phyloP scores from a whole-genome alignment of 352 stramenopile genomes.

The Phytopythium vexans region DNA sequence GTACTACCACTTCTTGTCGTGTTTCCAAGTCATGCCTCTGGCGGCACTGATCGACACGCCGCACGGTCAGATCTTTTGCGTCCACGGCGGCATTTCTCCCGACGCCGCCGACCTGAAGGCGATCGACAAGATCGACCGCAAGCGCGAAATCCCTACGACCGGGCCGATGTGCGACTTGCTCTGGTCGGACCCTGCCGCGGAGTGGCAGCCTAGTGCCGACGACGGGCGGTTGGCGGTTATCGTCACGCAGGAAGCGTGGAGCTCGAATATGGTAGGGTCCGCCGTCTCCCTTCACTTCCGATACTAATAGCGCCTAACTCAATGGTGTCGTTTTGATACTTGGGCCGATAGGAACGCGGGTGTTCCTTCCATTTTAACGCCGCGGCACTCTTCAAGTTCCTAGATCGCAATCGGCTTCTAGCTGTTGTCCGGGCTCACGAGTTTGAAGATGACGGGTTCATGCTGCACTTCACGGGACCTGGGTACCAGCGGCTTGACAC shows the following conservation, averaged over 20 bases:
- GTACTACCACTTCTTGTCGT: conserved; percentile 82
- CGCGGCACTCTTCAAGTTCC: conserved; percentile 63
- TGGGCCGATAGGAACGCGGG: conserved; percentile 39
- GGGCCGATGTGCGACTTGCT: conserved; percentile 72
- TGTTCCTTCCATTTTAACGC: conserved; percentile 90
- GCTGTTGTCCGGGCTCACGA: conserved; percentile 82
- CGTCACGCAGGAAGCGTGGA: conserved; percentile 14
- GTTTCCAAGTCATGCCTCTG: conserved; percentile 72
- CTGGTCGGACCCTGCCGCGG: conserved; percentile 58
- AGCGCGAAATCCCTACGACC: conserved; percentile 51
- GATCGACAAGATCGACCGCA: conserved; percentile 60
- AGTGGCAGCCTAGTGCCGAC: background rate
- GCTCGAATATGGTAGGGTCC: conserved; percentile 16
- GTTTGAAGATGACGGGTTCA: conserved; percentile 67
- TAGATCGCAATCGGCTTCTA: conserved; percentile 60
- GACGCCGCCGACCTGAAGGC: conserved; percentile 43
- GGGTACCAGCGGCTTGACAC: conserved; percentile 44
- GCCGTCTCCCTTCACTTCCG: background rate
- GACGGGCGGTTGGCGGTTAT: background rate
- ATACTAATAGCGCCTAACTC: background rate
- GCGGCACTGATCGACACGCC: conserved; percentile 48
- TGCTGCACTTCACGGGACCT: conserved; percentile 54
- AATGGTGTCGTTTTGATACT: background rate
- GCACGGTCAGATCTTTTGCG: conserved; percentile 53
- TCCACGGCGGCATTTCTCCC: conserved; percentile 71